phyloP scores from a whole-genome alignment of 768 basidiomycete species.

The Leccinum broughii region DNA sequence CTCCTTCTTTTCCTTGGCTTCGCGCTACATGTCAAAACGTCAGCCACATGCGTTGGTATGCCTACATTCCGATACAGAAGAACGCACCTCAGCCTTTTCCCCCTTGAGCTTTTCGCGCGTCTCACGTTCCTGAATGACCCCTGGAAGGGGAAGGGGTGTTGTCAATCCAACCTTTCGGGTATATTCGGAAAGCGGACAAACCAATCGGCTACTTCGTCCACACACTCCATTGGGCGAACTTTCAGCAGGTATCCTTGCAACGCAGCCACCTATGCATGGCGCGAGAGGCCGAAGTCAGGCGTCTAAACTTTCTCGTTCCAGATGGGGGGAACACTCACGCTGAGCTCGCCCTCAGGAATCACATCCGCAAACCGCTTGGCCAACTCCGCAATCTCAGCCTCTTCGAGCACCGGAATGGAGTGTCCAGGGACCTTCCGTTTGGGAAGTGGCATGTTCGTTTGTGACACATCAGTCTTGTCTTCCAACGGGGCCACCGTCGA shows the following conservation, averaged over 20 bases:
- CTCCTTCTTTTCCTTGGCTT: constrained; percentile 80
- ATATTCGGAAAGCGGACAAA: constrained; percentile 25
- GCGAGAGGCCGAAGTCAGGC: background rate
- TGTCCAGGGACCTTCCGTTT: constrained; percentile 62
- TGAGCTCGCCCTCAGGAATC: constrained; percentile 85
- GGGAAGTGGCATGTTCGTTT: constrained; percentile 65
- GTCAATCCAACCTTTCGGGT: constrained; percentile 5
- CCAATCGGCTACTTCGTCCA: constrained; percentile 80
- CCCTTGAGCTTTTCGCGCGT: constrained; percentile 83
- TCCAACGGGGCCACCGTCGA: constrained; percentile 11
- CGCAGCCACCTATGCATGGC: constrained; percentile 60
- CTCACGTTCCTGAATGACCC: constrained; percentile 74
- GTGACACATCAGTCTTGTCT: constrained; percentile 48
- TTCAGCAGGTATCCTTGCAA: constrained; percentile 87
- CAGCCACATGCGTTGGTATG: constrained; percentile 2
- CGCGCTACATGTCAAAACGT: constrained; percentile 49
- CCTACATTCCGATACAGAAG: background rate
- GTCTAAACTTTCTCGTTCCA: background rate
- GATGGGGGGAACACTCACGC: constrained; percentile 49
- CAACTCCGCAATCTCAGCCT: constrained; percentile 72
- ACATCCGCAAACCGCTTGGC: constrained; percentile 81
- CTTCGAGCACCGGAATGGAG: constrained; percentile 67
- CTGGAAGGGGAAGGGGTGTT: constrained; percentile 26
- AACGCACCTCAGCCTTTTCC: constrained; percentile 61
- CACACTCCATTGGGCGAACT: constrained; percentile 81